These are phyloP conservation scores for Arabis alpina DNA, from an alignment of 345 rosid genomes.

Conservation along the genomic window DNA sequence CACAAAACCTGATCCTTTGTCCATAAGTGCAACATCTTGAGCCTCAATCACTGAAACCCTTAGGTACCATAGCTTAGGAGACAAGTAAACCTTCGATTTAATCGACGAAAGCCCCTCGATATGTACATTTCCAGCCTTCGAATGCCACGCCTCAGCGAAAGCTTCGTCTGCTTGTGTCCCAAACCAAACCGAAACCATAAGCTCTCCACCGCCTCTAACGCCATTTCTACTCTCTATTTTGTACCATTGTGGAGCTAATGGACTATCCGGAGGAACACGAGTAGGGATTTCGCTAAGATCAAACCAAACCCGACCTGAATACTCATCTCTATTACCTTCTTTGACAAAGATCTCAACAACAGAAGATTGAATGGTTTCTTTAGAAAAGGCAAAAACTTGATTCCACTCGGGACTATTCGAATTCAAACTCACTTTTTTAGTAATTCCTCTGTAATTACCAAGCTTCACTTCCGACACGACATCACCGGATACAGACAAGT, in stretches of 20 bases:
- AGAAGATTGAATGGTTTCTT: slow-evolving; percentile 77
- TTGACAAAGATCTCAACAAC: slow-evolving; percentile 67
- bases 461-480: slow-evolving; percentile 64
- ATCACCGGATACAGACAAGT: slow-evolving; percentile 49
- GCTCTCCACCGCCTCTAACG: slow-evolving; percentile 52
- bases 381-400: slow-evolving; percentile 80
- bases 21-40: slow-evolving; percentile 60
- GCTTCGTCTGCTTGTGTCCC: slow-evolving; percentile 86
- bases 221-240: slow-evolving; percentile 64
- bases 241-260: slow-evolving; percentile 77
- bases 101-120: slow-evolving; percentile 58
- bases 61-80: slow-evolving; percentile 78
- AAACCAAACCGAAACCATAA: slow-evolving; percentile 77
- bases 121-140: slow-evolving; percentile 69
- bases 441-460: slow-evolving; percentile 71
- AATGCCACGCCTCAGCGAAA: slow-evolving; percentile 78
- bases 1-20: slow-evolving; percentile 50
- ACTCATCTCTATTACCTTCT: slow-evolving; percentile 62
- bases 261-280: slow-evolving; percentile 79
- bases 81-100: slow-evolving; percentile 72
- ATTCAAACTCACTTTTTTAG: slow-evolving; percentile 51
- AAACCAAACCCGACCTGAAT: slow-evolving; percentile 65
- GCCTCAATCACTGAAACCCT: slow-evolving; percentile 71
- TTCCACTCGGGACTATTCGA: slow-evolving; percentile 56
- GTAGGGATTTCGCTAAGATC: slow-evolving; percentile 68